phyloP scores from a whole-genome alignment of 2,329 filamentous ascomycete genomes.

The Aspergillus ustus region DNA sequence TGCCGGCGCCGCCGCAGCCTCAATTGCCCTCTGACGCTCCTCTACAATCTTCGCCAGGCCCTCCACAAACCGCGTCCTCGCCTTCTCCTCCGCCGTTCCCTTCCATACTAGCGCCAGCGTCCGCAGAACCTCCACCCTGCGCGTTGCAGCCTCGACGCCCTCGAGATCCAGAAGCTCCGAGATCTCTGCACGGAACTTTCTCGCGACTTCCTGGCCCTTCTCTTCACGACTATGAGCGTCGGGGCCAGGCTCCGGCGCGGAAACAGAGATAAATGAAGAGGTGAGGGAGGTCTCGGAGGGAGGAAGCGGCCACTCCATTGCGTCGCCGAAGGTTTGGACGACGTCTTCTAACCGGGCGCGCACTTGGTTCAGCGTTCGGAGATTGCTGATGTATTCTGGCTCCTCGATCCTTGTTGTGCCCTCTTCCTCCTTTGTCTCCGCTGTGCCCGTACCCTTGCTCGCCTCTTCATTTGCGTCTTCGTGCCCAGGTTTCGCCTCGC shows the following conservation, averaged over 20 bases:
- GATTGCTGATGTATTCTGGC: slow-evolving; percentile 72
- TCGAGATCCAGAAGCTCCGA: slow-evolving; percentile 68
- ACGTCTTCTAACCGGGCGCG: slow-evolving; percentile 84
- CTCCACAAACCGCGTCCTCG: slow-evolving; percentile 80
- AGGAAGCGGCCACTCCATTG: slow-evolving; percentile 92
- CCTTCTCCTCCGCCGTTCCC: slow-evolving; percentile 93
- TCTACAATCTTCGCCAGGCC: slow-evolving; percentile 80
- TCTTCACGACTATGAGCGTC: slow-evolving; percentile 75
- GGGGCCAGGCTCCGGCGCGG: slow-evolving; percentile 74
- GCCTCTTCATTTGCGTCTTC: not conserved
- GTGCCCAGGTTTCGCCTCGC: slow-evolving; percentile 35
- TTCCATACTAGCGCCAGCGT: slow-evolving; percentile 83
- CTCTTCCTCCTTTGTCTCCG: not conserved
- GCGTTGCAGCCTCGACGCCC: slow-evolving; percentile 71
- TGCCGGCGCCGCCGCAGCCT: slow-evolving; percentile 40
- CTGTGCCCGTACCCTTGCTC: slow-evolving; percentile 5
- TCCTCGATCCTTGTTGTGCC: slow-evolving; percentile 42
- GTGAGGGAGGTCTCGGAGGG: slow-evolving; percentile 83
- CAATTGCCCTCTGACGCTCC: slow-evolving; percentile 61
- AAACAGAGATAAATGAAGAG: slow-evolving; percentile 87
- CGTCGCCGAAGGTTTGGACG: slow-evolving; percentile 88
- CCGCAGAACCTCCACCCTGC: slow-evolving; percentile 76
- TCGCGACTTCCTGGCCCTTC: slow-evolving; percentile 81
- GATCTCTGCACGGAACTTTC: slow-evolving; percentile 69
- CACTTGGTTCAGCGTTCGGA: slow-evolving; percentile 82